Evolutionary conservation across 2,329 filamentous ascomycete genomes (phyloP).

Genomic region (Ceratocystis ficicola): DNA sequence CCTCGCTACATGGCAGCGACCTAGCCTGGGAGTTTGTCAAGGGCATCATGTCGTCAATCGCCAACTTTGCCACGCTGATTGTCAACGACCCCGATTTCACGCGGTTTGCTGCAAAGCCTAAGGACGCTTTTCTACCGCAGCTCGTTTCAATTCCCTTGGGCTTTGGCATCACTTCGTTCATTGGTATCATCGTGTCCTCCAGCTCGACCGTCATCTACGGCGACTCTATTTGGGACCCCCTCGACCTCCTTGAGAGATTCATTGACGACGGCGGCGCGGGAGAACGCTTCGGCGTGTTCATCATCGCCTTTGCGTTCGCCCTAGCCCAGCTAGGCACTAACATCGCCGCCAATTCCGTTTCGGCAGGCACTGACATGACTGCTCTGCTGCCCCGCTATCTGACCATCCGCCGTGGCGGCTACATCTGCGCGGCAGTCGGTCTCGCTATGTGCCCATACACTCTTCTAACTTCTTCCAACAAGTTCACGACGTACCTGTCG

Average conservation of each 20-base stretch:
- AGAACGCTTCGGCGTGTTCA: constrained; percentile 62
- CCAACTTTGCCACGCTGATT: constrained; percentile 83
- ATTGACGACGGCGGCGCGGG: constrained; percentile 55
- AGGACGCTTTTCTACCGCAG: constrained; percentile 69
- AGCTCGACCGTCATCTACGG: constrained; percentile 57
- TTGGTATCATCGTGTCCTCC: constrained; percentile 67
- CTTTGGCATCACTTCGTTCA: constrained; percentile 71
- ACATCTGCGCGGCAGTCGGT: constrained; percentile 68
- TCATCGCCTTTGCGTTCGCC: constrained; percentile 58
- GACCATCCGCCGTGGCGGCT: constrained; percentile 76
- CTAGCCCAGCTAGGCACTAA: constrained; percentile 78
- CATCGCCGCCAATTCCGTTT: constrained; percentile 76
- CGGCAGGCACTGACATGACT: constrained; percentile 71
- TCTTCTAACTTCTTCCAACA: constrained; percentile 60
- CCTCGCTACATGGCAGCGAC: constrained; percentile 49
- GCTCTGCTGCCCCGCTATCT: constrained; percentile 67
- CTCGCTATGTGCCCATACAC: constrained; percentile 82
- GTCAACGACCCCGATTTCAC: constrained; percentile 74
- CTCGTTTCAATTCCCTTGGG: constrained; percentile 59
- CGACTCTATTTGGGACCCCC: constrained; percentile 60
- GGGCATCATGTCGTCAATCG: constrained; percentile 78
- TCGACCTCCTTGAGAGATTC: constrained; percentile 54
- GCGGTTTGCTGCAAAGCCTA: constrained; percentile 66
- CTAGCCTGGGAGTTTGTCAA: constrained; percentile 74
- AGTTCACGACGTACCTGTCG: constrained; percentile 83